Percentiles rank a stretch among this genome's conserved stretches.
These are phyloP conservation scores for Prosopis cineraria DNA, from an alignment of 306 rosid species.

Conservation along the genomic window DNA sequence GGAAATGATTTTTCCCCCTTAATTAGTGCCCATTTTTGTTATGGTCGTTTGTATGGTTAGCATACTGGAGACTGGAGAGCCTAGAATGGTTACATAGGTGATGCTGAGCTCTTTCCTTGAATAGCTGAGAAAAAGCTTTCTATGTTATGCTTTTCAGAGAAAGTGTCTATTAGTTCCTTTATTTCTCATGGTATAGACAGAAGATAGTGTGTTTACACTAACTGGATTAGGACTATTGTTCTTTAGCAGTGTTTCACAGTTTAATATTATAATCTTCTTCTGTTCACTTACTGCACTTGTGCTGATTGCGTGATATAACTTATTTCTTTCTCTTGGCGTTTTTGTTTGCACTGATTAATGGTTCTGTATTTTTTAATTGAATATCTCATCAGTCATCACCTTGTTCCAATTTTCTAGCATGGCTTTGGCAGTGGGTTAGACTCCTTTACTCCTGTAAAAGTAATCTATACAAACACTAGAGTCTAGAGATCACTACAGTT, in stretches of 20 bases:
- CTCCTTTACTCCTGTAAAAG: too few species aligned
- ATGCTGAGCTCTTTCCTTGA: neutral
- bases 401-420: neutral
- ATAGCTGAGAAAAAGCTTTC: neutral
- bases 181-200: neutral
- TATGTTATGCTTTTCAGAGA: neutral
- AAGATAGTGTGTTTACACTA: neutral
- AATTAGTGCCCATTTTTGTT: neutral
- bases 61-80: neutral
- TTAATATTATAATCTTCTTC: slow-evolving; percentile 7
- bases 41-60: neutral
- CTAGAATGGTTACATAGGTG: neutral
- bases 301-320: neutral
- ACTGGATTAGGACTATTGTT: neutral
- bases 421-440: neutral
- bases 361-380: neutral
- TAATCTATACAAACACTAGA: too few species aligned
- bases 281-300: slow-evolving; percentile 4
- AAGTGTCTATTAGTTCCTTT: neutral
- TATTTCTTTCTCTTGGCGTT: neutral
- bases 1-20: too few species aligned
- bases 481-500: too few species aligned
- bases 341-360: neutral
- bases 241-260: neutral
- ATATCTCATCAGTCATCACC: neutral